Base-by-base conservation (phyloP, 2,329 filamentous ascomycete species). In the Venturiaceae sp. region DNA sequence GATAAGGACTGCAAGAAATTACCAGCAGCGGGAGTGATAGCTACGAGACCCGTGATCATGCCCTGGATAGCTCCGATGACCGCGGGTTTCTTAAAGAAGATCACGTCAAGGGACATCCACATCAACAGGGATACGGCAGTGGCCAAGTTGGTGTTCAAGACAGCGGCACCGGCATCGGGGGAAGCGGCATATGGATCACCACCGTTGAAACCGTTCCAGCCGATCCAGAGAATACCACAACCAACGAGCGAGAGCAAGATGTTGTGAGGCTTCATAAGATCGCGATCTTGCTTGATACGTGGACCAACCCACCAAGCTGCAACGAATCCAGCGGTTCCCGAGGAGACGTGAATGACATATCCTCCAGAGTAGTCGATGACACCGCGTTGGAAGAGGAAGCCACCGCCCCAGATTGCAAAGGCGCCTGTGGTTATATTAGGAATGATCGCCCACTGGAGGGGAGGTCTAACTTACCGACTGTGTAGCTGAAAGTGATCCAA, bases 131-230 rank as follows among this genome's bases (percentile, higher is more conserved):
- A 76, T 66, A 76, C 73, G 26, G 77, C 76, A 7, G 77, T 77
- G 63, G 69, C 73, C 53, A 80, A 67, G 61, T 80, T 79, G 32
- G 77, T 80, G 65, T 80, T 79, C 34, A 80, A 69, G 13, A 80
- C 77, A 4, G 77, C 77, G 6, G 75, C 76, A 58, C 77, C 77
- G 5, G 77, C 77, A 64, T 79, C 77, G 7, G 77, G 73, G 44
- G 69, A 75, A 8, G 77, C 77, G 9, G 75, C 68, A 62, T 79
- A 80, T n/a, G 77, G 77, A 64, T 78, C 77, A 63, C 77, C 76
- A 47, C 77, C 77, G 61, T 79, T 80, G 71, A 79, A 80, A 41
- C 77, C 77, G 64, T 79, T 79, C 77, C 77, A 80, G 60, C 77
- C 77, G 28, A 78, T 70, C 77, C 77, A 80, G 34, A 80, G 72